Evolutionary conservation across 2,329 filamentous ascomycete species (phyloP), one percentile per base, ranked within the genome.

Genomic region (Colletotrichum godetiae): DNA sequence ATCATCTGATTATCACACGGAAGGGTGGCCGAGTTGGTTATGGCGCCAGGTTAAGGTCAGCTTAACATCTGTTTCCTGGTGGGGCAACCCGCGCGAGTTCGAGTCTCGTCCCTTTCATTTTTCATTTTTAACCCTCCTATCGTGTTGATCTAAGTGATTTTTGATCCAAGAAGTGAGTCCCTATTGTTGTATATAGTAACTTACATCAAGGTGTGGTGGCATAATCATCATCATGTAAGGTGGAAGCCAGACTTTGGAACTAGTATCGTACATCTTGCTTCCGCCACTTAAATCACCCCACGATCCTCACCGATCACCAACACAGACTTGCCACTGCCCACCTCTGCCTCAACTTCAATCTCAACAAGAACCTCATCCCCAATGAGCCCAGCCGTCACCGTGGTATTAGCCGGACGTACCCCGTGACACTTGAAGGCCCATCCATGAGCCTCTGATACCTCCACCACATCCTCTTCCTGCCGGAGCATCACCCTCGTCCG

Each of bases 21-120:
- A 69, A 72, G 69, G 69, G 70, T 73, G 70, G 70, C 70, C 70
- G 70, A 73, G 70, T 73, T 73, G 70, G 70, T 73, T 73, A 73
- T 72, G 69, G 69, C 69, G 69, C 69, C 69, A 72, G 69, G 69
- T 72, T 72, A 72, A 72, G 69, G 69, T 73, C 70, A 73, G 66
- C 70, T 73, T 73, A 73, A 70, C 67, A 70, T 70, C 67, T 70
- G 70, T 73, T 73, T 73, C 70, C 70, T 73, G 70, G 70, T 70
- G 70, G 70, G 70, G 70, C 70, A 73, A 73, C 70, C 70, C 67
- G 70, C 70, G 70, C 70, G 70, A 73, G 70, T 73, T 73, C 70
- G 70, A 73, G 70, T 73, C 70, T 73, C 70, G 70, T 73, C 70
- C 70, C 70, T 73, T 70, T 73, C 70, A 73, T 57, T 60, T 56